Conservation (phyloP, 2,329 filamentous ascomycete species). For the Cercospora sesami region DNA sequence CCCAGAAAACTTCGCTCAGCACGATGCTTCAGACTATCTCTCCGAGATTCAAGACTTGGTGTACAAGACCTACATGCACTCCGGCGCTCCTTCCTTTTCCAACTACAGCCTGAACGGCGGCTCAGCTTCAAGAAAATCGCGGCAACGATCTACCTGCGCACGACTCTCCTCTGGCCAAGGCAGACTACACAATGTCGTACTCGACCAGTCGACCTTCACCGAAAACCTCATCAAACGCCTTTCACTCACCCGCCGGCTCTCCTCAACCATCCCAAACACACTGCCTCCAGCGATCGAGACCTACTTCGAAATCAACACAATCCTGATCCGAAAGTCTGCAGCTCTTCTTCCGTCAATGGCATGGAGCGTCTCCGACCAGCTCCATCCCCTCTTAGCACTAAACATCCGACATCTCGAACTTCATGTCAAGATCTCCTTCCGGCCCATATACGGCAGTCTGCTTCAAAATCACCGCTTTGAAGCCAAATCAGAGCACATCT, state of each 20-base stretch:
- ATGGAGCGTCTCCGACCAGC: constrained; percentile 4
- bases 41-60: constrained; percentile 73
- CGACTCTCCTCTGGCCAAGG: background rate
- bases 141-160: background rate
- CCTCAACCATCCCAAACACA: constrained; percentile 8
- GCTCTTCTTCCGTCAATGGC: constrained; percentile 11
- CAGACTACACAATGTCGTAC: background rate
- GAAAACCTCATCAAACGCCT: constrained; percentile 17
- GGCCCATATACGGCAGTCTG: constrained; percentile 3
- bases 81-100: background rate
- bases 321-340: constrained; percentile 11
- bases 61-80: constrained; percentile 42
- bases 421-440: constrained; percentile 14
- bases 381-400: constrained; percentile 12
- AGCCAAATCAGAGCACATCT: constrained; percentile 13
- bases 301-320: constrained; percentile 13
- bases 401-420: constrained; percentile 16
- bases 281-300: constrained; percentile 15
- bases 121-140: background rate
- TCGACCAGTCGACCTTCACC: constrained; percentile 18
- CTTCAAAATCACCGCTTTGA: constrained; percentile 12
- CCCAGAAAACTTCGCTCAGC: constrained; percentile 65
- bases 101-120: constrained; percentile 1
- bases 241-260: constrained; percentile 8
- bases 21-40: constrained; percentile 79